phyloP scores from a whole-genome alignment of 768 basidiomycete genomes.

The Cystofilobasidium capitatum region DNA sequence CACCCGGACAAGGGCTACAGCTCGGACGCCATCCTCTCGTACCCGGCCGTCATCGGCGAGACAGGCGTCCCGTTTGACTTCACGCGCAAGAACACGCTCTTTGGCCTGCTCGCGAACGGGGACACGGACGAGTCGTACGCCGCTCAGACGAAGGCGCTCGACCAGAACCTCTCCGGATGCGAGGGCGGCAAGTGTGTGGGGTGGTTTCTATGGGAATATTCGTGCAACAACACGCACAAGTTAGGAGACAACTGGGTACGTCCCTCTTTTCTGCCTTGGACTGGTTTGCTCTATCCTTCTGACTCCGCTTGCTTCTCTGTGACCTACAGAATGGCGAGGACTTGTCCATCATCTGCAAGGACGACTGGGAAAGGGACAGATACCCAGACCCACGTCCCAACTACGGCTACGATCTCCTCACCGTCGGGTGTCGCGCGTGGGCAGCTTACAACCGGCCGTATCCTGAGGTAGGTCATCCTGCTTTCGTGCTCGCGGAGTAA shows the following conservation, averaged over 20 bases:
- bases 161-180: constrained; percentile 62
- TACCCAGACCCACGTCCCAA: not conserved
- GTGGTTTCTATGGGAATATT: not conserved
- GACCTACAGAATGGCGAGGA: constrained; percentile 14
- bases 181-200: constrained; percentile 67
- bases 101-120: constrained; percentile 58
- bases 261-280: constrained; percentile 73
- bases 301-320: not conserved
- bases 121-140: constrained; percentile 62
- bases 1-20: not conserved
- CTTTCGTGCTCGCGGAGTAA: not conserved
- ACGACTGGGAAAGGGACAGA: not conserved
- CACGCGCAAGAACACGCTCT: constrained; percentile 65
- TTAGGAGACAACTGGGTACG: constrained; percentile 98
- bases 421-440: constrained; percentile 68
- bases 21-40: not conserved
- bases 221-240: constrained; percentile 46
- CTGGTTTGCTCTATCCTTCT: not conserved
- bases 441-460: constrained; percentile 77
- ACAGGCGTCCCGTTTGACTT: constrained; percentile 60
- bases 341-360: constrained; percentile 10
- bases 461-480: constrained; percentile 45
- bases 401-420: constrained; percentile 3
- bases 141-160: constrained; percentile 70
- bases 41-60: constrained; percentile 25